Evolutionary conservation across 495 filamentous ascomycete species (phyloP).

Genomic region (Talaromyces nanjingensis): DNA sequence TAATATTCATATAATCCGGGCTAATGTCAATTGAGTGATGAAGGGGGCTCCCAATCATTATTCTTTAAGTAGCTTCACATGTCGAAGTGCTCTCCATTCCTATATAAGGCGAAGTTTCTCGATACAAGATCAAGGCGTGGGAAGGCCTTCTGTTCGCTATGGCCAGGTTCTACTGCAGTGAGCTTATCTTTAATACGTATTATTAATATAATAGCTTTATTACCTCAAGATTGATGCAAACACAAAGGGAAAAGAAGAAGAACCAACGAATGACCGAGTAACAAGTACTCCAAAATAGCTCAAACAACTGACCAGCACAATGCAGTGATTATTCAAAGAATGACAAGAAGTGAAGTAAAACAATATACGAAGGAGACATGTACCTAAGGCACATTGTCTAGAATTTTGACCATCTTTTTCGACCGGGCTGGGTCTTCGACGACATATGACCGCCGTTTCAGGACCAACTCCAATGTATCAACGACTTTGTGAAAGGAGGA

Average conservation of each 20-base stretch:
- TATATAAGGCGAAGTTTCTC: no score
- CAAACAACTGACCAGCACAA: neutral
- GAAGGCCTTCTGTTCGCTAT: neutral
- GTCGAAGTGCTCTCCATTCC: no score
- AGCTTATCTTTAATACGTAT: neutral
- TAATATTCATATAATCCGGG: neutral
- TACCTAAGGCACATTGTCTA: constrained; percentile 18
- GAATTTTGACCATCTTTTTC: constrained; percentile 52
- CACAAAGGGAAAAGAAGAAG: neutral
- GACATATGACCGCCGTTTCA: constrained; percentile 52
- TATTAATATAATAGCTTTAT: neutral
- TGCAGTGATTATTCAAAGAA: constrained; percentile 16
- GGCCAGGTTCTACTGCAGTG: neutral
- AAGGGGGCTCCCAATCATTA: neutral
- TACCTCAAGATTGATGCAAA: neutral
- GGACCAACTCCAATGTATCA: constrained; percentile 58
- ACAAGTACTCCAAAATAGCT: neutral
- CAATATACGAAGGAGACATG: constrained; percentile 1
- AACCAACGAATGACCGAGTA: neutral
- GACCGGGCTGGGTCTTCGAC: constrained; percentile 54
- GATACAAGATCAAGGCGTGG: neutral
- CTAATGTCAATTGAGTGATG: neutral
- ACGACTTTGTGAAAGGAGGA: constrained; percentile 77
- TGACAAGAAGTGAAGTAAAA: constrained; percentile 17
- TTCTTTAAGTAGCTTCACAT: no score